Conservation (phyloP, 371 early-diverging fungal species). For the Catenaria anguillulae region DNA sequence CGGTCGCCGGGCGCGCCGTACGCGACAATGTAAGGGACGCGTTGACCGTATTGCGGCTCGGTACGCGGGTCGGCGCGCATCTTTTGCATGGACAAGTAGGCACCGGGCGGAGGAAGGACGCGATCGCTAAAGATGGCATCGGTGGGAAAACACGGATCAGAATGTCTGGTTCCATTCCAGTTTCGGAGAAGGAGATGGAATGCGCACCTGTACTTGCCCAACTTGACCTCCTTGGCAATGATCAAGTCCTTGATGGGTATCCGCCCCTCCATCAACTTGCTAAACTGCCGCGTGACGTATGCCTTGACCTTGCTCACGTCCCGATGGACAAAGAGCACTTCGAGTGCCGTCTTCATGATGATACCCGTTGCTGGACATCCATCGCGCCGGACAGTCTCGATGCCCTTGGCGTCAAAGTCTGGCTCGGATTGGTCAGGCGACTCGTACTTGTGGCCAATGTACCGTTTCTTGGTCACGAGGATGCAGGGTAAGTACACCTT, state of each 20-base stretch:
- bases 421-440: conserved; percentile 37
- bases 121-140: conserved; percentile 18
- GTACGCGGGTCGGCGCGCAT: conserved; percentile 53
- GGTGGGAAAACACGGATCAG: too few relatives aligned
- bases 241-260: conserved; percentile 59
- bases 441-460: conserved; percentile 73
- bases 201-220: conserved; percentile 56
- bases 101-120: conserved; percentile 53
- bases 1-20: conserved; percentile 44
- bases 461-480: conserved; percentile 74
- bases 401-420: conserved; percentile 83
- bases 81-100: conserved; percentile 40
- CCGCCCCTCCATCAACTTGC: conserved; percentile 47
- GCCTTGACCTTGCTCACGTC: conserved; percentile 62
- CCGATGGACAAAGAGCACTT: conserved; percentile 61
- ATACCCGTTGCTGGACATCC: conserved; percentile 62
- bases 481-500: conserved; percentile 80
- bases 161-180: too few relatives aligned
- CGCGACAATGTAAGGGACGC: conserved; percentile 74
- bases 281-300: conserved; percentile 51
- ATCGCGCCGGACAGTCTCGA: conserved; percentile 81
- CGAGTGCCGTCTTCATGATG: conserved; percentile 52
- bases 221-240: conserved; percentile 66
- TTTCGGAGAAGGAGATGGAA: too few relatives aligned
- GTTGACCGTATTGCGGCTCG: conserved; percentile 70